Evolutionary conservation across 257 asterid genomes (phyloP).

Genomic region (Primulina huaijiensis): DNA sequence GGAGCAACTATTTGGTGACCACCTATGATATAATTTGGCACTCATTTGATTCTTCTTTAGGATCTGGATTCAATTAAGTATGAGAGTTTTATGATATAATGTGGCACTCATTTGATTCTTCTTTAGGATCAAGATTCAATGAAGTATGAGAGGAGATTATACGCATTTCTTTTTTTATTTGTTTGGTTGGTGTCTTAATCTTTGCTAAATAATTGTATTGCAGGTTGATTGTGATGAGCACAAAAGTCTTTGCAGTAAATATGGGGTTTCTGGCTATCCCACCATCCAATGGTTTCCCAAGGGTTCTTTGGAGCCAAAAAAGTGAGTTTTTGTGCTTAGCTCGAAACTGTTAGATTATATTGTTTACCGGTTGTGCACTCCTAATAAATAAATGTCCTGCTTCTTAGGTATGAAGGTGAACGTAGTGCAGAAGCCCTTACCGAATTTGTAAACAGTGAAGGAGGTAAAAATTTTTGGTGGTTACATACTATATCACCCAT

Average conservation of each 20-base stretch:
- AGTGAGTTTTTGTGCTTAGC: conserved; percentile 44
- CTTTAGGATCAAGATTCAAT: not conserved
- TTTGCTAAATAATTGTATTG: conserved; percentile 22
- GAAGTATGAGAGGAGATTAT: not conserved
- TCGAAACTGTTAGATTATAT: not conserved
- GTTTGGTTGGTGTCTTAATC: not conserved
- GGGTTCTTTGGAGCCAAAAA: conserved; percentile 88
- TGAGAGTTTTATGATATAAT: not conserved
- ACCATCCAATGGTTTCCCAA: conserved; percentile 94
- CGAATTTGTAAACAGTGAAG: conserved; percentile 77
- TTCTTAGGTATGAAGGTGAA: conserved; percentile 73
- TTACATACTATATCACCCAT: not conserved
- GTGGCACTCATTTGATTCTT: not conserved
- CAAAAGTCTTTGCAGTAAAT: conserved; percentile 73
- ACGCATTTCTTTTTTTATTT: too few relatives aligned
- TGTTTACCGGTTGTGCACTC: not conserved
- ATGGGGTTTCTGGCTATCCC: conserved; percentile 90
- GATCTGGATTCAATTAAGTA: not conserved
- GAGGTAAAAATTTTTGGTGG: conserved; percentile 47
- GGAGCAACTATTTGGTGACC: not conserved
- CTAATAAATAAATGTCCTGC: conserved; percentile 20
- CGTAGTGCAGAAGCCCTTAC: conserved; percentile 76
- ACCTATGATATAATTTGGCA: not conserved
- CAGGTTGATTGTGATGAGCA: conserved; percentile 97
- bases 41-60: too few relatives aligned